phyloP scores from a whole-genome alignment of 192 early-diverging fungal species.

The Allomyces macrogynus region DNA sequence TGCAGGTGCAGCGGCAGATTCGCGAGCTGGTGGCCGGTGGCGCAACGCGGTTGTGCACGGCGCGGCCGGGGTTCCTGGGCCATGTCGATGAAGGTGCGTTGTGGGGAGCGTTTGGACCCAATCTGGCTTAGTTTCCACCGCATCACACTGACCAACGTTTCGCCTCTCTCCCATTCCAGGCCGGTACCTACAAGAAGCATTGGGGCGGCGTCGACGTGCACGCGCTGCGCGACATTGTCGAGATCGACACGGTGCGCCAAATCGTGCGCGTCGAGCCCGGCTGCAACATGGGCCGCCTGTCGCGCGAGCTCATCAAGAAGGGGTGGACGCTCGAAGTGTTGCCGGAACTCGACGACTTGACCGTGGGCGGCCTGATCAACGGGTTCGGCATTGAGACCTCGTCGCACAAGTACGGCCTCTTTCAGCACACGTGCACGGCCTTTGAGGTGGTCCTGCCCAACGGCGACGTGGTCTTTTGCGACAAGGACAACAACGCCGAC shows the following conservation, averaged over 20 bases:
- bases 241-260: slow-evolving; percentile 9
- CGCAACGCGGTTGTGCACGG: slow-evolving; percentile 13
- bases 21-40: not conserved
- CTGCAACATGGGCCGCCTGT: slow-evolving; percentile 17
- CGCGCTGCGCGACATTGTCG: slow-evolving; percentile 14
- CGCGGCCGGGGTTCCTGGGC: slow-evolving; percentile 13
- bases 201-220: slow-evolving; percentile 2
- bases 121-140: too few species aligned
- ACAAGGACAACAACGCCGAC: slow-evolving; percentile 13
- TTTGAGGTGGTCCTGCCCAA: slow-evolving; percentile 14
- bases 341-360: slow-evolving; percentile 20
- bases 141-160: too few species aligned
- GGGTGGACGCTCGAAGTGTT: slow-evolving; percentile 16
- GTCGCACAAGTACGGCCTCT: slow-evolving; percentile 21
- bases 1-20: not conserved
- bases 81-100: slow-evolving; percentile 2
- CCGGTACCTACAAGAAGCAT: slow-evolving; percentile 3
- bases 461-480: slow-evolving; percentile 16
- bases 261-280: slow-evolving; percentile 15
- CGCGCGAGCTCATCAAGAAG: slow-evolving; percentile 11
- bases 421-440: slow-evolving; percentile 12
- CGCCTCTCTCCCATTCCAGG: not conserved
- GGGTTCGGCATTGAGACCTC: slow-evolving; percentile 18
- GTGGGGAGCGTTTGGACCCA: too few species aligned
- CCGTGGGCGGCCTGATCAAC: slow-evolving; percentile 18